Evolutionary conservation across 768 basidiomycete species (phyloP).

Genomic region (Cubamyces sp.): DNA sequence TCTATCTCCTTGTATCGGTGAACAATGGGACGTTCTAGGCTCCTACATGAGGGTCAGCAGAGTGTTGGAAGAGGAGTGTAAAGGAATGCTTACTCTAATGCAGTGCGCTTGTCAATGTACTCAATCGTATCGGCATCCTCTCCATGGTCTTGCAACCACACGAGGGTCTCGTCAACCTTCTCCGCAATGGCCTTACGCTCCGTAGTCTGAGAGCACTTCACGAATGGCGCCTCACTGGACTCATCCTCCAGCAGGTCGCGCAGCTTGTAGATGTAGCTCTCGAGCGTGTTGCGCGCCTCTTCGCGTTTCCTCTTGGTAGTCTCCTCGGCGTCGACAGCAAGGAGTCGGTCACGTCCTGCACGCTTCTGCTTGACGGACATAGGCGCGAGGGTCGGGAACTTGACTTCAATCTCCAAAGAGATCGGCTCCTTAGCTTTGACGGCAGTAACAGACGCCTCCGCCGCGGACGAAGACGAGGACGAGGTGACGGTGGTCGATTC

Average conservation of each 20-base stretch:
- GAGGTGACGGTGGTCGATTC: slow-evolving; percentile 12
- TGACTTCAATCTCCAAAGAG: slow-evolving; percentile 62
- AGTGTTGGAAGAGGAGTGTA: not conserved
- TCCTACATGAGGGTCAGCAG: slow-evolving; percentile 43
- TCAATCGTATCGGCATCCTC: slow-evolving; percentile 81
- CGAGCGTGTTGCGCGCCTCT: slow-evolving; percentile 89
- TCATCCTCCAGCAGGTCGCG: slow-evolving; percentile 79
- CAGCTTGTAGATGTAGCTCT: slow-evolving; percentile 91
- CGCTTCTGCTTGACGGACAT: slow-evolving; percentile 82
- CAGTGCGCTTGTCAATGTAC: slow-evolving; percentile 74
- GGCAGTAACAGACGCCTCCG: slow-evolving; percentile 38
- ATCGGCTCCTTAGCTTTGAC: slow-evolving; percentile 58
- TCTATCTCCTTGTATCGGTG: slow-evolving; percentile 89
- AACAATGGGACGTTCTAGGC: slow-evolving; percentile 79
- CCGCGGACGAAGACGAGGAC: slow-evolving; percentile 31
- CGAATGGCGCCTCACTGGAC: slow-evolving; percentile 69
- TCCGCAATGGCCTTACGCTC: slow-evolving; percentile 72
- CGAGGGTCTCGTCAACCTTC: slow-evolving; percentile 72
- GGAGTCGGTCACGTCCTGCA: slow-evolving; percentile 70
- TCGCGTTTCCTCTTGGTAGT: slow-evolving; percentile 75
- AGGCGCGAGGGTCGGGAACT: slow-evolving; percentile 69
- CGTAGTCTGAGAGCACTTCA: slow-evolving; percentile 74
- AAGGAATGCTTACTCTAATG: slow-evolving; percentile 72
- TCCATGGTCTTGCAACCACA: slow-evolving; percentile 84
- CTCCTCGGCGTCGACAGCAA: slow-evolving; percentile 79